These are phyloP conservation scores for Carex parvula DNA, from an alignment of 176 grass and related monocot genomes.

Conservation along the genomic window DNA sequence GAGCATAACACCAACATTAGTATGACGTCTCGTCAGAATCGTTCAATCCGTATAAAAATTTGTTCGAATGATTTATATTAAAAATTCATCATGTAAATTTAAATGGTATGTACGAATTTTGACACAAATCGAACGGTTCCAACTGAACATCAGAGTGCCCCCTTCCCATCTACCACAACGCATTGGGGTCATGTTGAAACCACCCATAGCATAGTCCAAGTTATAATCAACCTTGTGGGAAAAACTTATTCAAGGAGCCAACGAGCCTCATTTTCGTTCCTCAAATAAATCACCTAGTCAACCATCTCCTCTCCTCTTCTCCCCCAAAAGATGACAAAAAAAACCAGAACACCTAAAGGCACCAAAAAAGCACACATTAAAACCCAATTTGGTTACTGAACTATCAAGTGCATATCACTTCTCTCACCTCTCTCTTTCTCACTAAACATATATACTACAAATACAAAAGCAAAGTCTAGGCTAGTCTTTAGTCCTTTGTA, in stretches of 20 bases:
- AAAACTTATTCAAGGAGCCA: constrained; percentile 12
- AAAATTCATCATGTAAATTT: too few species aligned
- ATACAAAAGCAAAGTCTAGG: background rate
- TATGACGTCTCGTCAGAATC: too few species aligned
- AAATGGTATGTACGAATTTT: too few species aligned
- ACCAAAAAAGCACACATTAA: constrained; percentile 13
- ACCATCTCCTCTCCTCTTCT: constrained; percentile 18
- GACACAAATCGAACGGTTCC: too few species aligned
- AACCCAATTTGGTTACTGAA: constrained; percentile 5
- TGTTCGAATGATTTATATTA: too few species aligned
- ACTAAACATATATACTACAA: constrained; percentile 13
- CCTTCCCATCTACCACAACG: background rate
- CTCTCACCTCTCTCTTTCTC: constrained; percentile 19
- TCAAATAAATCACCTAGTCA: constrained; percentile 30
- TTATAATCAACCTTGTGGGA: background rate
- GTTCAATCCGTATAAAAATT: too few species aligned
- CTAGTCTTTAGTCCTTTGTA: background rate
- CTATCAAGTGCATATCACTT: background rate
- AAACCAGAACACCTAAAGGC: background rate
- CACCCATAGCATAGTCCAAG: constrained; percentile 2
- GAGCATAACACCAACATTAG: too few species aligned
- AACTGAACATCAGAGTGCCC: too few species aligned
- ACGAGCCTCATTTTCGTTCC: background rate
- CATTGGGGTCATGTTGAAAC: constrained; percentile 1
- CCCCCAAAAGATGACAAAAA: constrained; percentile 13